Evolutionary conservation across 805 yeast genomes (phyloP).

Genomic region (Candida caryicola): DNA sequence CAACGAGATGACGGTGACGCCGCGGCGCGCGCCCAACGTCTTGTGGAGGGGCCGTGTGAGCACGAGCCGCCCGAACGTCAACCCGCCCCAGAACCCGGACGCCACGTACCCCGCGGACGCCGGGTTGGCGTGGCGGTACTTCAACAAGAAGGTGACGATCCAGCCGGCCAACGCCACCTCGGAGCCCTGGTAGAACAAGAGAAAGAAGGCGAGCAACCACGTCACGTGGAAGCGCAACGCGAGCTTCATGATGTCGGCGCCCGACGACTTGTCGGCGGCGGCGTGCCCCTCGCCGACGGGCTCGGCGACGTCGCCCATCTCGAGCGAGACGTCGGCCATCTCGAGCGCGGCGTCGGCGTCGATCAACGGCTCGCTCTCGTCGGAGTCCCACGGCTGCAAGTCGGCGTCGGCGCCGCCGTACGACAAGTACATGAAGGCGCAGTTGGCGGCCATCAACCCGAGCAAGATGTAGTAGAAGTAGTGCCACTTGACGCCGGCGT

Average conservation of each 20-base stretch:
- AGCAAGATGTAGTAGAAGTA: slow-evolving; percentile 49
- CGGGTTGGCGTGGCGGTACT: slow-evolving; percentile 48
- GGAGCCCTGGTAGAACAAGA: slow-evolving; percentile 65
- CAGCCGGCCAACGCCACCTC: slow-evolving; percentile 72
- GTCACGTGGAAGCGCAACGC: slow-evolving; percentile 42
- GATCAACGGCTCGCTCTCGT: slow-evolving; percentile 5
- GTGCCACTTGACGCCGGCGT: slow-evolving; percentile 52
- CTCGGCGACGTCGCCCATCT: background rate
- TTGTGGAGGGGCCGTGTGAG: slow-evolving; percentile 42
- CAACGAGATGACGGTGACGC: slow-evolving; percentile 33
- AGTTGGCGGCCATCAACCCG: slow-evolving; percentile 34
- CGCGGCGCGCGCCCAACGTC: slow-evolving; percentile 44
- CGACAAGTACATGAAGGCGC: slow-evolving; percentile 34
- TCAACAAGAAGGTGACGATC: slow-evolving; percentile 61
- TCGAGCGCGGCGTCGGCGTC: background rate
- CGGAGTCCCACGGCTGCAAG: slow-evolving; percentile 32
- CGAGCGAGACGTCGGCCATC: background rate
- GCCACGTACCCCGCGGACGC: slow-evolving; percentile 58
- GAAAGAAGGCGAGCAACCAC: slow-evolving; percentile 50
- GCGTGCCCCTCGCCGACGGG: background rate
- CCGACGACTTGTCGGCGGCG: background rate
- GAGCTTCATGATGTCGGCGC: slow-evolving; percentile 18
- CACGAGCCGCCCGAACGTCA: slow-evolving; percentile 59
- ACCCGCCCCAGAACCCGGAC: slow-evolving; percentile 70
- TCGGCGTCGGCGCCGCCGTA: slow-evolving; percentile 52